A percentile compares a stretch with the other conserved stretches of the same genome.
Conservation (phyloP, 495 filamentous ascomycete genomes). For the Talaromyces adpressus region DNA sequence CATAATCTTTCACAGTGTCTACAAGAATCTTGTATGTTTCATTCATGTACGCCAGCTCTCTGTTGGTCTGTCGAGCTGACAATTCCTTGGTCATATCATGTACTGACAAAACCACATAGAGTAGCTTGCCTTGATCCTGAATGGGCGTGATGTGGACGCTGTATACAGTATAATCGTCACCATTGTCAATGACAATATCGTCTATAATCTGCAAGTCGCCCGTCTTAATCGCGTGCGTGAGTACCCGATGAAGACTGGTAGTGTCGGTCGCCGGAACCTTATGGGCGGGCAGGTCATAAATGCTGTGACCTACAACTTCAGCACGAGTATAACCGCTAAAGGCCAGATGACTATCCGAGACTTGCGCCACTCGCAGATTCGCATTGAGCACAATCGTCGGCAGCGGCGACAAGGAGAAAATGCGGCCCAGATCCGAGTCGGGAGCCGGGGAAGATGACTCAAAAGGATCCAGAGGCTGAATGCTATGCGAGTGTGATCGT, state of each 20-base stretch:
- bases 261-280: conserved; percentile 29
- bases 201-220: conserved; percentile 24
- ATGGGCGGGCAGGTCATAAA: conserved; percentile 33
- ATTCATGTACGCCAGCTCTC: conserved; percentile 40
- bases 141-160: conserved; percentile 44
- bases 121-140: conserved; percentile 35
- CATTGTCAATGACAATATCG: conserved; percentile 22
- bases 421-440: conserved; percentile 4
- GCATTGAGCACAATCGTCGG: conserved; percentile 44
- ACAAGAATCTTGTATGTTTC: conserved; percentile 57
- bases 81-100: conserved; percentile 23
- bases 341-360: conserved; percentile 41
- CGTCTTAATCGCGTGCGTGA: conserved; percentile 39
- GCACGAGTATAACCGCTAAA: conserved; percentile 28
- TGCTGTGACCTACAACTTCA: conserved; percentile 32
- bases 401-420: conserved; percentile 25
- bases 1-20: conserved; percentile 60
- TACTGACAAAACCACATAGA: conserved; percentile 43
- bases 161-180: conserved; percentile 20
- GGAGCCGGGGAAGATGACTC: not conserved
- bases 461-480: conserved; percentile 4
- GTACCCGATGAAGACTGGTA: conserved; percentile 28
- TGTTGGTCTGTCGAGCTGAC: conserved; percentile 9
- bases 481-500: not conserved
- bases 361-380: conserved; percentile 35